Conservation (phyloP, 371 early-diverging fungal genomes). For the Mortierella sp. region DNA sequence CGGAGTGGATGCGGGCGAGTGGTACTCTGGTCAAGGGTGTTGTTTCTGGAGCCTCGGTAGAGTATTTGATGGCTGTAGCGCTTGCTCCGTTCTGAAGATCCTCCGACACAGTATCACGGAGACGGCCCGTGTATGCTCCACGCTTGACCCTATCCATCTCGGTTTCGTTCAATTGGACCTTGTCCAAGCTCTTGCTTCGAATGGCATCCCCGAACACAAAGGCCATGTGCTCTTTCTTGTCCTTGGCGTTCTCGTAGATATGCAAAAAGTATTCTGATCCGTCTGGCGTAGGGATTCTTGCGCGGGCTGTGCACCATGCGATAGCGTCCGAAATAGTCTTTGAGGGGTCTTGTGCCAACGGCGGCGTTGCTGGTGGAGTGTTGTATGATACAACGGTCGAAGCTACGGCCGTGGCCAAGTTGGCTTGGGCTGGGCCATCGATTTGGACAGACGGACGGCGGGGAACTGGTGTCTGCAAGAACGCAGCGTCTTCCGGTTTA, state of each 20-base stretch:
- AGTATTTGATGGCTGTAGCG: neutral
- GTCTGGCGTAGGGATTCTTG: conserved; percentile 87
- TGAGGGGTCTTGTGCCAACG: conserved; percentile 7
- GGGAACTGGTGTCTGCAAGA: conserved; percentile 42
- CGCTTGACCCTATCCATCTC: conserved; percentile 81
- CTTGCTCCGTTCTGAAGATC: conserved; percentile 4
- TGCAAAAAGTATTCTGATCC: conserved; percentile 87
- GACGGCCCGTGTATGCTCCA: conserved; percentile 77
- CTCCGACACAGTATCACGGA: conserved; percentile 61
- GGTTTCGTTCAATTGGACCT: conserved; percentile 73
- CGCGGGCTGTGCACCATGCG: conserved; percentile 60
- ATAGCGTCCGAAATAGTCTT: conserved; percentile 20
- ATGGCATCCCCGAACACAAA: conserved; percentile 90
- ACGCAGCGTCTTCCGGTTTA: neutral
- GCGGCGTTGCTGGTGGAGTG: conserved; percentile 47
- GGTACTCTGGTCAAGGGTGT: conserved; percentile 57
- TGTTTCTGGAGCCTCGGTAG: conserved; percentile 7
- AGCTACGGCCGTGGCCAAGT: neutral
- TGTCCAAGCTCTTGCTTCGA: conserved; percentile 75
- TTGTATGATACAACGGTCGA: conserved; percentile 19
- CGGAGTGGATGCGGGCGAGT: conserved; percentile 93
- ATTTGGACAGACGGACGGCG: conserved; percentile 28
- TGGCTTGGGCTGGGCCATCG: conserved; percentile 5
- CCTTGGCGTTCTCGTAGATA: conserved; percentile 85
- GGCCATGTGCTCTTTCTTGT: conserved; percentile 92